Evolutionary conservation across 2,329 filamentous ascomycete species (phyloP).

Genomic region (Thermoascus crustaceus): DNA sequence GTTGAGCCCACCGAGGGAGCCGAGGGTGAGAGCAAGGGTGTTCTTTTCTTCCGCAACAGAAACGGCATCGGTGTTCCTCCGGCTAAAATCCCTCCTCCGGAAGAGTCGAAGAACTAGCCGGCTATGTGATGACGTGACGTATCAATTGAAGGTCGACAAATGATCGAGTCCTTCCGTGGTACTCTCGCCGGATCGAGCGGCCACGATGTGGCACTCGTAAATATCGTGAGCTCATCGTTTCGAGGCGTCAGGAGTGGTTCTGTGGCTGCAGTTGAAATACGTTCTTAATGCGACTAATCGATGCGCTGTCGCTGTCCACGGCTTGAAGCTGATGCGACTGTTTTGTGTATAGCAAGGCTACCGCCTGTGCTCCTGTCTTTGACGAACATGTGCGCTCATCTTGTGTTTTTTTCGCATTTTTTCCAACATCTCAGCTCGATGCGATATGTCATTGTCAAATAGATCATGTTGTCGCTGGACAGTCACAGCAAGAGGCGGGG

Average conservation of each 20-base stretch:
- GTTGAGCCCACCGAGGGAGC: slow-evolving; percentile 85
- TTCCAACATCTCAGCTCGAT: background rate
- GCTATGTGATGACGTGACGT: too few species aligned
- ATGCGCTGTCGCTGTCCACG: too few species aligned
- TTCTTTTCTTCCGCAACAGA: slow-evolving; percentile 91
- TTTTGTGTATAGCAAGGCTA: too few species aligned
- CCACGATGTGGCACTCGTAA: slow-evolving; percentile 10
- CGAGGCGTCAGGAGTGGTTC: background rate
- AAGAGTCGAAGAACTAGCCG: slow-evolving; percentile 18
- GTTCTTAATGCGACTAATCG: slow-evolving; percentile 1
- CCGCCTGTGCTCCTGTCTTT: too few species aligned
- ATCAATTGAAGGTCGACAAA: slow-evolving; percentile 1
- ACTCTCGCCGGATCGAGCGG: slow-evolving; percentile 19
- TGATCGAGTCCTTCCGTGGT: slow-evolving; percentile 9
- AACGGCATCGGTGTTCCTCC: slow-evolving; percentile 70
- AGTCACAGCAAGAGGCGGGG: background rate
- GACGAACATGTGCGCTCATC: too few species aligned
- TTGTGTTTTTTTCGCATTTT: too few species aligned
- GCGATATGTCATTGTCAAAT: background rate
- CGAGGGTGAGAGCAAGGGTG: slow-evolving; percentile 68
- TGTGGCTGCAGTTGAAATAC: background rate
- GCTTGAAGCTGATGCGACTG: too few species aligned
- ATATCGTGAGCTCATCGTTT: background rate
- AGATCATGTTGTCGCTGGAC: background rate
- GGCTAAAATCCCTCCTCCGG: too few species aligned